Conservation (phyloP, 768 basidiomycete genomes). For the Kwoniella europaea region DNA sequence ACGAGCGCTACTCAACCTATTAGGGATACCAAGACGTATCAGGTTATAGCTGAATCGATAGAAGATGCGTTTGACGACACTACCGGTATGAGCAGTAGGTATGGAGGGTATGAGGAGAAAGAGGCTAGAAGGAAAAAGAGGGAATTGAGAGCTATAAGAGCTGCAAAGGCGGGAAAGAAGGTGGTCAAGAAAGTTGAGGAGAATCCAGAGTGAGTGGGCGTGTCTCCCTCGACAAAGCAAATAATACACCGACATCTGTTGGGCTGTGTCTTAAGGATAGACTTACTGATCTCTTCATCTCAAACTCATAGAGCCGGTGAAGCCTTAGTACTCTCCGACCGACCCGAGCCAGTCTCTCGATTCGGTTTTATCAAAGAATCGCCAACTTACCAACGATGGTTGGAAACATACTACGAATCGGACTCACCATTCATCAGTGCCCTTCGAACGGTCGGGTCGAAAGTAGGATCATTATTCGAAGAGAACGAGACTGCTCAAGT, state of each 20-base stretch:
- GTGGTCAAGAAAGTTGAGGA: slow-evolving; percentile 66
- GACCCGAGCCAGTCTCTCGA: slow-evolving; percentile 41
- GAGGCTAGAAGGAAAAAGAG: slow-evolving; percentile 82
- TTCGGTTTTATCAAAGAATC: slow-evolving; percentile 42
- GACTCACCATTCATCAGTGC: slow-evolving; percentile 86
- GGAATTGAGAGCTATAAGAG: slow-evolving; percentile 77
- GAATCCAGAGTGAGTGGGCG: slow-evolving; percentile 74
- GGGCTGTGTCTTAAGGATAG: neutral
- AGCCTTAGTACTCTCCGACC: slow-evolving; percentile 71
- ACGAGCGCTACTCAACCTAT: slow-evolving; percentile 93
- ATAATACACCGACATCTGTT: neutral
- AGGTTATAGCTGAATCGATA: slow-evolving; percentile 82
- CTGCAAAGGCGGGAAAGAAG: slow-evolving; percentile 74
- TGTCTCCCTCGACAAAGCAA: neutral
- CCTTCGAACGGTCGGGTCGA: slow-evolving; percentile 79
- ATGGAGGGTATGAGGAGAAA: slow-evolving; percentile 94
- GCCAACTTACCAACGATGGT: slow-evolving; percentile 46
- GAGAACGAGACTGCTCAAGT: slow-evolving; percentile 99
- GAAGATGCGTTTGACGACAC: slow-evolving; percentile 93
- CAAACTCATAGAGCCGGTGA: slow-evolving; percentile 72
- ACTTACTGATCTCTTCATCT: neutral
- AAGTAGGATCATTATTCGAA: slow-evolving; percentile 82
- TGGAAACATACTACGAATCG: slow-evolving; percentile 79
- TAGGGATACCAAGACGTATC: slow-evolving; percentile 93
- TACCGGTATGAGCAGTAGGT: slow-evolving; percentile 66